Base-by-base conservation (phyloP, 352 stramenopile species). In the Phytophthora sansomeana region DNA sequence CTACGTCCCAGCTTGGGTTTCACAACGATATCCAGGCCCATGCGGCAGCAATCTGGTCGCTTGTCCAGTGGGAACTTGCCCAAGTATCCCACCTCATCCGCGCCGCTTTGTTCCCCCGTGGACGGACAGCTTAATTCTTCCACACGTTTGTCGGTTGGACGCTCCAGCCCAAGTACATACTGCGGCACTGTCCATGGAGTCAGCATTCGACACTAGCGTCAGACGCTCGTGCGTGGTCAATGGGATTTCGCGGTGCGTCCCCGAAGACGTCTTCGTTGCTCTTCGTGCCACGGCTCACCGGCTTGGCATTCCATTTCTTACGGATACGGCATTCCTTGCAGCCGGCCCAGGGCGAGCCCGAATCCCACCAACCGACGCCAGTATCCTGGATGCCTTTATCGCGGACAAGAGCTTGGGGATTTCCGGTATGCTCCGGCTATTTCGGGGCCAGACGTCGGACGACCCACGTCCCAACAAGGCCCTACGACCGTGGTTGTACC, bases 391-490 rank as follows among this genome's bases (percentile, higher is more conserved):
- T 5, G 42, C 46, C 4, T 7, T 64, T 10, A 24, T 57, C 14
- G 5, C 11, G 0, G 14, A 21, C 11, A 7, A 21, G 3, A 6
- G 32, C 5, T 16, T 57, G 4, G 44, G 57, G 1, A 64, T 64
- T 16, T 26, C 30, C 1, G 57, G 44, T 7, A 56, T 46, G n/a
- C 36, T 64, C 10, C 0, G 5, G 8, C 2, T 57, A 0, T 64
- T 64, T 24, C 44, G 57, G 3, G 46, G 57, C 39, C 57, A 64
- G 32, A 57, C 46, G 24, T 8, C 44, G 10, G 1, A 6, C 4
- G 57, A 64, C 14, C 4, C 4, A 1, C 39, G 58, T 11, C 49
- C 58, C 11, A 57, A 64, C 28, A 64, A 57, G 57, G 46, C 24
- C 7, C 17, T 64, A 14, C 46, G 57, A 4, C 33, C 44, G 7